Percentiles rank a stretch among this genome's conserved stretches.
These are phyloP conservation scores for Eucalyptus pauciflora DNA, from an alignment of 345 rosid species.

Conservation along the genomic window DNA sequence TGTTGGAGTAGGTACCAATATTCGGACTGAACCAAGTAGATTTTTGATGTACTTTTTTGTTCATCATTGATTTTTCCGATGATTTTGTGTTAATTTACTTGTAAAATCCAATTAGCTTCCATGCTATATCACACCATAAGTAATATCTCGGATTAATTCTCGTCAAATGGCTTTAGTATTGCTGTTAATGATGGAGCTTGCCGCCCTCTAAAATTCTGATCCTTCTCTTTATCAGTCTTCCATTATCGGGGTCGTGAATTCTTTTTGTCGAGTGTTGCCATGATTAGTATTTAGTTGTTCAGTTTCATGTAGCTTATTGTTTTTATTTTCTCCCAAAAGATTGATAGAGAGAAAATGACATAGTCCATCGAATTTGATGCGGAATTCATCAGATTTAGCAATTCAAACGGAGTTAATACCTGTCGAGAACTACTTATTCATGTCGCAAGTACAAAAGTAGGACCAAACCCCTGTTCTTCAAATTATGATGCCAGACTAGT, in stretches of 20 bases:
- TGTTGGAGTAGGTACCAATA: rapidly evolving
- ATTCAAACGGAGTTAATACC: background rate
- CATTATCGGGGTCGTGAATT: background rate
- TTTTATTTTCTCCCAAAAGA: background rate
- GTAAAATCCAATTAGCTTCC: background rate
- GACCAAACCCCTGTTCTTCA: background rate
- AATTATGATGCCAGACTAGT: background rate
- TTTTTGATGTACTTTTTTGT: background rate
- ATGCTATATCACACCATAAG: background rate
- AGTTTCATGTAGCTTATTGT: background rate
- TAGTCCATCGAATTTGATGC: background rate
- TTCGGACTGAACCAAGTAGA: background rate
- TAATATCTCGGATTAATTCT: background rate
- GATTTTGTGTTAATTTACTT: background rate
- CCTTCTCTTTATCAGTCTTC: background rate
- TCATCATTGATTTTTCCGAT: background rate
- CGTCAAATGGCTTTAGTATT: background rate
- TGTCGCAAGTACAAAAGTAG: background rate
- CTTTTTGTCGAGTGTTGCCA: background rate
- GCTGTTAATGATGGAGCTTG: background rate
- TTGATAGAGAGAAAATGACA: background rate
- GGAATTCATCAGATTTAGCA: background rate
- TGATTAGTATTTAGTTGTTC: background rate
- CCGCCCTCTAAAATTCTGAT: background rate
- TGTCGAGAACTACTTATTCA: background rate